Percentiles rank a stretch among this genome's conserved stretches.
phyloP scores from a whole-genome alignment of 106 monocot species.

The Allium cepa region DNA sequence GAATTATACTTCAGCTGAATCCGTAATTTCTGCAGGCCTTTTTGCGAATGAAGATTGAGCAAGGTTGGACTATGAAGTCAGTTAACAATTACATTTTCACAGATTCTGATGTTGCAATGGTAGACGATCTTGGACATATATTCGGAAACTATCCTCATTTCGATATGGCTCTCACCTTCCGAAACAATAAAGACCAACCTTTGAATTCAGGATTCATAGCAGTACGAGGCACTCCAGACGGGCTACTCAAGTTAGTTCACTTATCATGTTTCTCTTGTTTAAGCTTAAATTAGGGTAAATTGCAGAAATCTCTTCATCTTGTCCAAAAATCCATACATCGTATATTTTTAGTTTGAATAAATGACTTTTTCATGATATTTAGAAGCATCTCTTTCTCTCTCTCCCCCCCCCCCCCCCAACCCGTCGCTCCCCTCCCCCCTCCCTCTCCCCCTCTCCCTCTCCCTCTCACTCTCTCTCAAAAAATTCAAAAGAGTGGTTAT shows the following conservation, averaged over 20 bases:
- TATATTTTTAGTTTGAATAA: too few species aligned
- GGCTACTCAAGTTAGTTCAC: slow-evolving; percentile 59
- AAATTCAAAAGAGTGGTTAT: too few species aligned
- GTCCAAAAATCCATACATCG: too few species aligned
- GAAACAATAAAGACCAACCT: slow-evolving; percentile 94
- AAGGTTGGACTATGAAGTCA: slow-evolving; percentile 15
- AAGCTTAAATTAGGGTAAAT: too few species aligned
- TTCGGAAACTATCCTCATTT: slow-evolving; percentile 70
- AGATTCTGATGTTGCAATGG: slow-evolving; percentile 91
- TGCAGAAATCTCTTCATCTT: too few species aligned
- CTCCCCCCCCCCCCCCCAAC: too few species aligned
- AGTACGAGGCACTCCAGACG: slow-evolving; percentile 76
- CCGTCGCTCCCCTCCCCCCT: too few species aligned
- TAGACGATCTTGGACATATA: slow-evolving; percentile 74
- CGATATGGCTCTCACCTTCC: slow-evolving; percentile 84
- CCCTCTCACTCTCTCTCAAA: too few species aligned
- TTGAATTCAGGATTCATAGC: slow-evolving; percentile 97
- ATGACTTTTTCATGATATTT: too few species aligned
- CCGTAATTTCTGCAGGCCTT: slow-evolving; percentile 46
- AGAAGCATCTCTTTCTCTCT: too few species aligned
- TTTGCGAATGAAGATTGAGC: slow-evolving; percentile 43
- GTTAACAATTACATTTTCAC: slow-evolving; percentile 69
- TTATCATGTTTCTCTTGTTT: not conserved
- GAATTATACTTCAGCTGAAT: not conserved
- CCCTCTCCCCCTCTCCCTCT: too few species aligned